Base-by-base conservation (phyloP, 441 rosid species). In the Iberis amara region DNA sequence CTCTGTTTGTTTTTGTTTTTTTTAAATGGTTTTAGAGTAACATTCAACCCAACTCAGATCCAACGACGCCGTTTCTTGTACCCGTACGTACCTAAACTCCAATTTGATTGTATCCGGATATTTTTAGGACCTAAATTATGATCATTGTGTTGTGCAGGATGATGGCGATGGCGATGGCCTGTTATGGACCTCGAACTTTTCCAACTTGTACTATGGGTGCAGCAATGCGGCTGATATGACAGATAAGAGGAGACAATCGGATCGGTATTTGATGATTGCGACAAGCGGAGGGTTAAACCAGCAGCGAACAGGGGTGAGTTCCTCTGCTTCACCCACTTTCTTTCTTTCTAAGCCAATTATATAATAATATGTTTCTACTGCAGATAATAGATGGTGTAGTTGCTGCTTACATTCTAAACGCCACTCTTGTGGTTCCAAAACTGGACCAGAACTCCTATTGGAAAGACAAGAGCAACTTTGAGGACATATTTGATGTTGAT, bases 261-360 rank as follows among this genome's bases (percentile, higher is more conserved):
- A 72, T 71, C 73, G 85, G n/a, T 80, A 78, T 66, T 35, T 80
- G 73, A 35, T 75, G 65, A 79, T 83, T 7, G 87, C 76, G 4
- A 83, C 91, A 8, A 80, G 91, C 59, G 91, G 91, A 70, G 87
- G 91, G 40, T 53, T 83, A 35, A 83, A 83, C 73, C 91, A 83
- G 49, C 85, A 83, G 55, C 74, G 87, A 59, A 79, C 91, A 45
- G 91, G 85, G 76, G 90, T 80, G 60, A 70, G 77, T 64, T 11
- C 21, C 21, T 18, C 21, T 18, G 21, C 21, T 18, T 18, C 21
- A 18, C 21, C 21, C 21, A 18, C 21, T 18, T 18, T 18, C 21
- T 18, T 18, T 18, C 3, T 18, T 18, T n/a, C 30, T 26, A 24
- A 24, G 27, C 27, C n/a, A n/a, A n/a, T 18, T 18, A 1, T 18